Conservation (phyloP, 2,329 filamentous ascomycete species). For the Gnomoniopsis sp. region DNA sequence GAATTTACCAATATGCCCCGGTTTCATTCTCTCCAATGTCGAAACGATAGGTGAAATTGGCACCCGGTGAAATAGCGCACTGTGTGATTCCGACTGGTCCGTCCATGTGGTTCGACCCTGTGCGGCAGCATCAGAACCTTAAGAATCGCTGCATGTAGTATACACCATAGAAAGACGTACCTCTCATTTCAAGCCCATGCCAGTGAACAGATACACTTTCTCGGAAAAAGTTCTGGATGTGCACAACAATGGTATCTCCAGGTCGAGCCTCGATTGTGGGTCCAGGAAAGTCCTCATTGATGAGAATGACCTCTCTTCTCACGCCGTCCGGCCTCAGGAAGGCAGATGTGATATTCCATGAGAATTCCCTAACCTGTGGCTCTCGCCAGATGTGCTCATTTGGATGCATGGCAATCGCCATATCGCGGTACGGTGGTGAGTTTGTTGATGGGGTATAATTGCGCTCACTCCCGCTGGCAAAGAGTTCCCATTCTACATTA, state of each 20-base stretch:
- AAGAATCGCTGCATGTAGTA: no score
- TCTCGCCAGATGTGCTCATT: conserved; percentile 36
- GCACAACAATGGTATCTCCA: conserved; percentile 41
- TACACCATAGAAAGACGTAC: conserved; percentile 21
- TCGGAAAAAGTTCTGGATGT: conserved; percentile 37
- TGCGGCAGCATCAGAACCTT: not conserved
- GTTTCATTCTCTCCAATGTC: conserved; percentile 18
- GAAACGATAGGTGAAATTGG: conserved; percentile 4
- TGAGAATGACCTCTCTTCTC: conserved; percentile 42
- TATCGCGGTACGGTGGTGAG: not conserved
- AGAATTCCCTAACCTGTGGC: conserved; percentile 28
- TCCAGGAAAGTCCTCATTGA: conserved; percentile 49
- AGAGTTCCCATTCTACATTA: no score
- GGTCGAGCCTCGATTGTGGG: conserved; percentile 45
- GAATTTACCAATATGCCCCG: conserved; percentile 40
- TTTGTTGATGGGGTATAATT: no score
- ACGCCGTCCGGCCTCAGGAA: conserved; percentile 46
- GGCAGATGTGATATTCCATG: conserved; percentile 40
- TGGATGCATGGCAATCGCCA: conserved; percentile 32
- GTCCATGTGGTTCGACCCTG: conserved; percentile 23
- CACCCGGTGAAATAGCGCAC: conserved; percentile 10
- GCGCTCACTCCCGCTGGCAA: no score
- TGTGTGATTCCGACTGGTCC: conserved; percentile 17
- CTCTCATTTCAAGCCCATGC: conserved; percentile 42
- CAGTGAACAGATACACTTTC: conserved; percentile 41